A percentile compares a stretch with the other conserved stretches of the same genome.
phyloP scores from a whole-genome alignment of 345 rosid species.

The Acer campestre region DNA sequence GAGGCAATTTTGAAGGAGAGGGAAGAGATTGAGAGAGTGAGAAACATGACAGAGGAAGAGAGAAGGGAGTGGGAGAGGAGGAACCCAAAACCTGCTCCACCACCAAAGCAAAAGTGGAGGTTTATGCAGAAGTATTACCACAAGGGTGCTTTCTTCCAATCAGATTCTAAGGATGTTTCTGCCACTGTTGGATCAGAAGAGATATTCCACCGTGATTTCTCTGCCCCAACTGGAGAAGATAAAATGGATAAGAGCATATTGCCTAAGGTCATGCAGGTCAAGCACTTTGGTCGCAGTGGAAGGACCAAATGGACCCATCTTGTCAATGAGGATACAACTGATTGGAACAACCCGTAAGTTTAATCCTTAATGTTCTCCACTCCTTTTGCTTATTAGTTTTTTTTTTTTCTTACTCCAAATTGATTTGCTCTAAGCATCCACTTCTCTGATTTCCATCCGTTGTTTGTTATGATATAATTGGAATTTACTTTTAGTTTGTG shows the following conservation, averaged over 20 bases:
- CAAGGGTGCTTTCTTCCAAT: constrained; percentile 75
- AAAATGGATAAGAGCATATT: constrained; percentile 71
- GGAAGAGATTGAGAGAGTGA: constrained; percentile 75
- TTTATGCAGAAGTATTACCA: constrained; percentile 82
- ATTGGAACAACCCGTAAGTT: constrained; percentile 82
- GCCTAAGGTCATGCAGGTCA: constrained; percentile 82
- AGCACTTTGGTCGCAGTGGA: constrained; percentile 85
- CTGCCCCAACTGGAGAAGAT: constrained; percentile 83
- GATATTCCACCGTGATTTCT: constrained; percentile 51
- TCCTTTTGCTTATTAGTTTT: too few relatives aligned
- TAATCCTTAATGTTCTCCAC: neutral
- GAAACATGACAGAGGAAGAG: constrained; percentile 86
- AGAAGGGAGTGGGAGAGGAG: constrained; percentile 85
- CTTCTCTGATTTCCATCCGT: too few relatives aligned
- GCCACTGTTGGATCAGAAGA: neutral
- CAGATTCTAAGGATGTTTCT: constrained; percentile 34
- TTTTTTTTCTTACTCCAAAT: too few relatives aligned
- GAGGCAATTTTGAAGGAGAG: constrained; percentile 74
- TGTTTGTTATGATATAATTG: too few relatives aligned
- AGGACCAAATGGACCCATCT: constrained; percentile 90
- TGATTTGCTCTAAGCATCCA: too few relatives aligned
- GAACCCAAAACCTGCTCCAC: constrained; percentile 59
- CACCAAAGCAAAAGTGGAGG: constrained; percentile 68
- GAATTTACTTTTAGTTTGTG: too few relatives aligned
- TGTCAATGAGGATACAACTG: constrained; percentile 80